Conservation (phyloP, 257 asterid species). For the Ligustrum vulgare region DNA sequence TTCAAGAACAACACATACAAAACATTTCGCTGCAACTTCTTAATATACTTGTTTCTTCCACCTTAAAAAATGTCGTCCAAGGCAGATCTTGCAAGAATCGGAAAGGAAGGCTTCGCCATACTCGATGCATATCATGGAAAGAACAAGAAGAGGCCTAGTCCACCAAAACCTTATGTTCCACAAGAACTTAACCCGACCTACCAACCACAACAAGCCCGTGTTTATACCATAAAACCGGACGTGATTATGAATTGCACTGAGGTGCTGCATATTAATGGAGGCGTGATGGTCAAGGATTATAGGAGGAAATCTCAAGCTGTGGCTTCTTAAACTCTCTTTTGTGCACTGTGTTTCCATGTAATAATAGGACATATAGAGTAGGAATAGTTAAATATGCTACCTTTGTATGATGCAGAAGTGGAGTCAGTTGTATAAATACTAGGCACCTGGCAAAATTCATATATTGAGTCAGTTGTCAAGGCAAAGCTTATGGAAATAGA, state of each 20-base stretch:
- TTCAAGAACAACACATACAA: conserved; percentile 14
- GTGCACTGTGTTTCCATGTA: neutral
- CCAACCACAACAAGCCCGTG: conserved; percentile 30
- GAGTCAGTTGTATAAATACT: neutral
- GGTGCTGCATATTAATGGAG: conserved; percentile 27
- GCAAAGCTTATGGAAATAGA: too few species aligned
- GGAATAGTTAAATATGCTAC: neutral
- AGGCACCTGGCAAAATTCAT: too few species aligned
- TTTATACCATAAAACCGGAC: conserved; percentile 30
- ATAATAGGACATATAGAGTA: neutral
- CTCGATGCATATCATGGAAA: conserved; percentile 26
- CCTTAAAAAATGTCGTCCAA: conserved; percentile 36
- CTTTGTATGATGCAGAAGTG: neutral
- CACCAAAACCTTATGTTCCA: conserved; percentile 7
- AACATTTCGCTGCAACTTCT: neutral
- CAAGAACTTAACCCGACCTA: conserved; percentile 9
- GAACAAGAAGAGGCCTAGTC: conserved; percentile 19
- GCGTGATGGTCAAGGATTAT: conserved; percentile 20
- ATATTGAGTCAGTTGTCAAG: too few species aligned
- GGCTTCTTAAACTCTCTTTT: conserved; percentile 23
- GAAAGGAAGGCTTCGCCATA: conserved; percentile 39
- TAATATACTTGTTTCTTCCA: conserved; percentile 4
- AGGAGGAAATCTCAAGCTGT: conserved; percentile 31
- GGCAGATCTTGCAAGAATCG: conserved; percentile 40
- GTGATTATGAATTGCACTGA: conserved; percentile 26